Evolutionary conservation across 352 stramenopile genomes (phyloP).

Genomic region (Phytopythium aichiense): DNA sequence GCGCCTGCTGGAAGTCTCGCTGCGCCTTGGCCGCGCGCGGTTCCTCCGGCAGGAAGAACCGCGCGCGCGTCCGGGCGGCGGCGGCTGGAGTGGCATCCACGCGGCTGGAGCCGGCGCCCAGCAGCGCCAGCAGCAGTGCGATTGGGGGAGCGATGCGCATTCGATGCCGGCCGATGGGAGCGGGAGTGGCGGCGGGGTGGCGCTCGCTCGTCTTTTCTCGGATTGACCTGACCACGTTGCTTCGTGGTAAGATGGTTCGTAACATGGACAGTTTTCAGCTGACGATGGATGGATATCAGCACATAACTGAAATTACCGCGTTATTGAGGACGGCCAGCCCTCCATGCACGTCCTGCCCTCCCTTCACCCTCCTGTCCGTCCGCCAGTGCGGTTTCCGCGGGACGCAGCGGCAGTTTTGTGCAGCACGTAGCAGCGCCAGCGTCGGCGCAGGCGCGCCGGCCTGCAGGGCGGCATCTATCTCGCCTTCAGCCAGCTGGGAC

Average conservation of each 20-base stretch:
- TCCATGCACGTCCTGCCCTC: too few relatives aligned
- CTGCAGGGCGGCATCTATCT: not conserved
- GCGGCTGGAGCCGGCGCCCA: not conserved
- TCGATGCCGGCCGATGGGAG: conserved; percentile 1
- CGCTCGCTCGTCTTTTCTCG: conserved; percentile 8
- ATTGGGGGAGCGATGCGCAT: conserved; percentile 3
- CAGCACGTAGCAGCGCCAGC: too few relatives aligned
- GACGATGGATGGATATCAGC: too few relatives aligned
- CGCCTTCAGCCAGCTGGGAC: not conserved
- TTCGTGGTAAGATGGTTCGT: not conserved
- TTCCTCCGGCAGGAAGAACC: conserved; percentile 50
- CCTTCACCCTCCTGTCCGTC: not conserved
- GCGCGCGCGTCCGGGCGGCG: conserved; percentile 23
- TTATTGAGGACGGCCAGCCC: too few relatives aligned
- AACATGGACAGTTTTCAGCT: not conserved
- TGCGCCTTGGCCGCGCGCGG: conserved; percentile 28
- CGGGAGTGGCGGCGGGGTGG: not conserved
- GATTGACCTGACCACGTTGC: not conserved
- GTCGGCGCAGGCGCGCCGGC: too few relatives aligned
- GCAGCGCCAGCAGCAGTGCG: conserved; percentile 13
- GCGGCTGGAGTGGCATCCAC: not conserved
- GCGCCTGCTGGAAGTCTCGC: conserved; percentile 36
- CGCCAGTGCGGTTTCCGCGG: too few relatives aligned
- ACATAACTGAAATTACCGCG: too few relatives aligned
- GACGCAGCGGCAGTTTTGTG: too few relatives aligned